phyloP scores from a whole-genome alignment of 192 early-diverging fungal species.

The Oehlia diaphana region DNA sequence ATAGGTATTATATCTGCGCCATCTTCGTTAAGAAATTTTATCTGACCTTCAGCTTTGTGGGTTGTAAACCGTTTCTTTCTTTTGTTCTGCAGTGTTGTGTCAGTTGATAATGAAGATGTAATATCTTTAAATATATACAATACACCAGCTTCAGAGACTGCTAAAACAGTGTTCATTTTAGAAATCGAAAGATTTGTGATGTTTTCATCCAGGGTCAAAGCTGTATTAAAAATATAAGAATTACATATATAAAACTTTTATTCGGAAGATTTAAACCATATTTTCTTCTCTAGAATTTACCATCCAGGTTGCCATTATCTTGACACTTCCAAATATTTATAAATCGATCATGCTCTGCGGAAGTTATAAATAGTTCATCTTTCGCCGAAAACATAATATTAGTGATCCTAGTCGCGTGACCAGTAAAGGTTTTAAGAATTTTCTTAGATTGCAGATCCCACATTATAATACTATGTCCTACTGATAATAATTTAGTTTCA shows the following conservation, averaged over 20 bases:
- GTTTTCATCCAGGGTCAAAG: slow-evolving; percentile 51
- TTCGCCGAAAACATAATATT: slow-evolving; percentile 49
- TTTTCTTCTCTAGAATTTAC: slow-evolving; percentile 22
- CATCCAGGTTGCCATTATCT: slow-evolving; percentile 43
- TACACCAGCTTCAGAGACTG: slow-evolving; percentile 55
- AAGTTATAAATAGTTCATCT: slow-evolving; percentile 49
- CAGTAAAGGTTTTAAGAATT: slow-evolving; percentile 53
- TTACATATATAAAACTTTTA: background rate
- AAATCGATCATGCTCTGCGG: slow-evolving; percentile 53
- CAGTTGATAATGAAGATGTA: slow-evolving; percentile 27
- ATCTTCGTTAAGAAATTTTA: slow-evolving; percentile 47
- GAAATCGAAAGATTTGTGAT: slow-evolving; percentile 49
- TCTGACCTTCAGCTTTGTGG: slow-evolving; percentile 40
- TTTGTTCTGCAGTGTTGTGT: slow-evolving; percentile 37
- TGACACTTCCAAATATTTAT: slow-evolving; percentile 59
- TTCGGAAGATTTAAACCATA: background rate
- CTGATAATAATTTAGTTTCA: slow-evolving; percentile 51
- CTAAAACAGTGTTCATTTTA: slow-evolving; percentile 43
- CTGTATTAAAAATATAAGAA: slow-evolving; percentile 24
- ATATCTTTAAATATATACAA: slow-evolving; percentile 53
- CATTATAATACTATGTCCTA: slow-evolving; percentile 56
- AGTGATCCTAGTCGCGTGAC: slow-evolving; percentile 51
- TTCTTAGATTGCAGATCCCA: slow-evolving; percentile 50
- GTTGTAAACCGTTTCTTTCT: slow-evolving; percentile 51
- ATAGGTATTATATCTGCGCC: slow-evolving; percentile 45